Conservation (phyloP, 2,329 filamentous ascomycete genomes). For the Claviceps paspali region DNA sequence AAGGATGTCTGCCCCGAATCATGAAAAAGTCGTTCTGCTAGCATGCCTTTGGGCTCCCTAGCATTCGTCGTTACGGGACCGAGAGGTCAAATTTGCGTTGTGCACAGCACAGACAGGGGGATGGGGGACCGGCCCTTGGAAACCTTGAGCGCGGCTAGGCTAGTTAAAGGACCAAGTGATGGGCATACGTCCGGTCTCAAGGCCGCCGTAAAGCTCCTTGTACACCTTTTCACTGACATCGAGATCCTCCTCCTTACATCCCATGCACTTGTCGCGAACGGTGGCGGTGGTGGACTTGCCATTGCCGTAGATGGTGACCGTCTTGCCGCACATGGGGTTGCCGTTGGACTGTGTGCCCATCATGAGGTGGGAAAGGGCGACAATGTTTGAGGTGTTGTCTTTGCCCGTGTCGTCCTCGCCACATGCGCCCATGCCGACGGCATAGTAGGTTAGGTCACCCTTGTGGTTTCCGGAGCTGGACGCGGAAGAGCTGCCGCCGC, state of each 20-base stretch:
- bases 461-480: slow-evolving; percentile 17
- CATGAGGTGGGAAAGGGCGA: slow-evolving; percentile 50
- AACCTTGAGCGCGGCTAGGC: not conserved
- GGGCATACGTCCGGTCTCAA: slow-evolving; percentile 26
- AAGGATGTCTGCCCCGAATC: not conserved
- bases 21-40: slow-evolving; percentile 4
- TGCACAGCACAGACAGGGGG: slow-evolving; percentile 6
- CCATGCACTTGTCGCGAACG: slow-evolving; percentile 63
- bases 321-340: slow-evolving; percentile 57
- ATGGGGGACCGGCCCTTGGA: not conserved
- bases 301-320: slow-evolving; percentile 44
- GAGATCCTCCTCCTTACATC: slow-evolving; percentile 40
- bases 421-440: slow-evolving; percentile 53
- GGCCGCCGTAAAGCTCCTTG: slow-evolving; percentile 31
- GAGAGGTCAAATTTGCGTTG: slow-evolving; percentile 1
- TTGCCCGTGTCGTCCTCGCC: slow-evolving; percentile 44
- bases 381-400: slow-evolving; percentile 41
- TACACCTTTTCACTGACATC: slow-evolving; percentile 47
- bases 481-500: slow-evolving; percentile 7
- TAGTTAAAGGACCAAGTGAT: slow-evolving; percentile 33
- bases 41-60: not conserved
- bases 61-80: not conserved
- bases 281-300: slow-evolving; percentile 43
- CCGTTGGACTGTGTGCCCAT: slow-evolving; percentile 51
- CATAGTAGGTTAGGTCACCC: slow-evolving; percentile 64